Evolutionary conservation across 257 asterid species (phyloP).

Genomic region (Phtheirospermum japonicum): DNA sequence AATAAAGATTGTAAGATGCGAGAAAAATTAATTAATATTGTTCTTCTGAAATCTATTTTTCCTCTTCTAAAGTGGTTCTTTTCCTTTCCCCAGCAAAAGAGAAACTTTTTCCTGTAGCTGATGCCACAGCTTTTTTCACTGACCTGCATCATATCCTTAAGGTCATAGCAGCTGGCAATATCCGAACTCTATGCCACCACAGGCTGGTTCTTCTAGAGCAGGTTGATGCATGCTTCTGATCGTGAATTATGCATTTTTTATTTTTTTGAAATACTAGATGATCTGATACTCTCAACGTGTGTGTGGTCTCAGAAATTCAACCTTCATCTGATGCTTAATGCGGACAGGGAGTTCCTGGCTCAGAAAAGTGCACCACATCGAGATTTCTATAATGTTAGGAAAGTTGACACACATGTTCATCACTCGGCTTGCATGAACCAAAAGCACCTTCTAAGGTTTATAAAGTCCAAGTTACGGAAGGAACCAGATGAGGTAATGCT

Average conservation of each 20-base stretch:
- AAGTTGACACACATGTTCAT: slow-evolving; percentile 97
- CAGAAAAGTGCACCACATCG: slow-evolving; percentile 99
- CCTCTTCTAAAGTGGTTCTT: slow-evolving; percentile 26
- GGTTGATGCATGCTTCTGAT: slow-evolving; percentile 40
- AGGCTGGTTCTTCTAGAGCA: slow-evolving; percentile 92
- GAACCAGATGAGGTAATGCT: slow-evolving; percentile 90
- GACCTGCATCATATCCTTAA: slow-evolving; percentile 93
- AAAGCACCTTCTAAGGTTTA: slow-evolving; percentile 90
- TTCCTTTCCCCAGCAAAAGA: slow-evolving; percentile 62
- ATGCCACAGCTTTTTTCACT: slow-evolving; percentile 91
- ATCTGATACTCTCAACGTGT: slow-evolving; percentile 12
- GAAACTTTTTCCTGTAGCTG: slow-evolving; percentile 84
- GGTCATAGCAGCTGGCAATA: slow-evolving; percentile 92
- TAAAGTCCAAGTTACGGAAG: slow-evolving; percentile 90
- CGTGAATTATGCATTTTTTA: neutral
- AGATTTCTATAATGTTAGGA: slow-evolving; percentile 95
- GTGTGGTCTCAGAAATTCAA: slow-evolving; percentile 77
- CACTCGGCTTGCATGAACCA: slow-evolving; percentile 99
- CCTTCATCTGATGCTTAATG: slow-evolving; percentile 98
- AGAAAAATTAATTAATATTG: neutral
- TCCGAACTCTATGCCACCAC: slow-evolving; percentile 89
- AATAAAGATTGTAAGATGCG: slow-evolving; percentile 66
- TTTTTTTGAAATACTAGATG: slow-evolving; percentile 12
- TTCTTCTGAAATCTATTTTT: slow-evolving; percentile 15
- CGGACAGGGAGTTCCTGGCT: slow-evolving; percentile 96